Base-by-base conservation (phyloP, 1,284 basidiomycete species). In the Trametes sp. region DNA sequence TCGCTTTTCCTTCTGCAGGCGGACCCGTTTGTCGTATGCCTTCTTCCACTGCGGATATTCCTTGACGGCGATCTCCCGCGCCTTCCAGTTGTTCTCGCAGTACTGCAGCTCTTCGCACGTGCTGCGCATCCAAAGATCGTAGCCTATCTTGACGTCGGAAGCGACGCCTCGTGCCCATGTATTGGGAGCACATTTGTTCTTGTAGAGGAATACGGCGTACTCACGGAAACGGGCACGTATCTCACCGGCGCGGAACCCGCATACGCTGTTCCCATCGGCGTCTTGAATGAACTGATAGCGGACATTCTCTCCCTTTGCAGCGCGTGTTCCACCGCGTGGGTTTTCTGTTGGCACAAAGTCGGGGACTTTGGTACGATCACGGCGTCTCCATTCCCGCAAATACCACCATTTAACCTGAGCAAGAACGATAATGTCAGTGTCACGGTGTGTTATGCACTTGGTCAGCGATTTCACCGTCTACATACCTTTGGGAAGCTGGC, bases 11-110 rank as follows among this genome's bases (percentile, higher is more conserved):
- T 42, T 16, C 7, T 19, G 38, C 38, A 6, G 7, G 31, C 13
- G 31, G 31, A 45, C 44, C 14, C 31, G 49, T 23, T 33, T 51
- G 10, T 51, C 31, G 29, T 35, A 51, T 16, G 49, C 28, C 9
- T 16, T 11, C 31, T 51, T 51, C 49, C 49, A 51, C n/a, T 51
- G 28, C n/a, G 52, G 52, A 10, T 54, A 54, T 28, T 54, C 36
- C 13, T 8, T 41, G 23, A 26, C 35, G 23, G 36, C 36, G 28
- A 54, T 19, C 10, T 54, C 24, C 23, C 14, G 9, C 36, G n/a
- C n/a, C 23, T 42, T 54, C 52, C 36, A 54, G 36, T 54, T 38
- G 9, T 31, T 28, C 4, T 54, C 23, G 23, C 52, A 54, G 8
- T 42, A 44, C 19, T 31, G 52, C 19, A 54, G 23, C 36, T 54